Percentiles rank a stretch among this genome's conserved stretches.
Evolutionary conservation across 257 asterid genomes (phyloP).

Genomic region (Orobanche coerulescens): DNA sequence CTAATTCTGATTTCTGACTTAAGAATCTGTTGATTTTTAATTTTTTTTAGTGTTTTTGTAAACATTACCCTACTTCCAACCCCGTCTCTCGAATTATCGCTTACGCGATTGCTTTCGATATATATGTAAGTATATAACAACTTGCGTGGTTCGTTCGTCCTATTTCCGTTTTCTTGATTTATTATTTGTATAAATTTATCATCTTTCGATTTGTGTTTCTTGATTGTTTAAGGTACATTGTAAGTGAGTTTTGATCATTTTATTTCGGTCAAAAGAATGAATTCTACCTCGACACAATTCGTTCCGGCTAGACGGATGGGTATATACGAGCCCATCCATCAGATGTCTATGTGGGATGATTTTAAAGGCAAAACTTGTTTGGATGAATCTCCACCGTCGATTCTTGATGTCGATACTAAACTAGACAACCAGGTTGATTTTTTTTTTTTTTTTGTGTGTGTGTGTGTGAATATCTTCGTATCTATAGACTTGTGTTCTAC

Average conservation of each 20-base stretch:
- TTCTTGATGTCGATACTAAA: slow-evolving; percentile 55
- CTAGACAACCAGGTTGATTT: slow-evolving; percentile 57
- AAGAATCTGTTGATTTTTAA: background rate
- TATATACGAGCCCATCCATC: slow-evolving; percentile 75
- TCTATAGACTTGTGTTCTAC: background rate
- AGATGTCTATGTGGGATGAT: slow-evolving; percentile 82
- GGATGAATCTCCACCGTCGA: slow-evolving; percentile 44
- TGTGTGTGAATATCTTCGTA: background rate
- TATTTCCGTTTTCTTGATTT: background rate
- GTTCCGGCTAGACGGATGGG: slow-evolving; percentile 86
- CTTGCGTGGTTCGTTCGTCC: too few relatives aligned
- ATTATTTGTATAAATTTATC: too few relatives aligned
- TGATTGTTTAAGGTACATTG: background rate
- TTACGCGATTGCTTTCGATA: too few relatives aligned
- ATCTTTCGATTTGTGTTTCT: background rate
- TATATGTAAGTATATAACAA: too few relatives aligned
- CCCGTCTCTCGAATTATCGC: too few relatives aligned
- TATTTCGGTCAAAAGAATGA: slow-evolving; percentile 39
- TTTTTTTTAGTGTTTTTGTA: background rate
- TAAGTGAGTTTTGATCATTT: background rate
- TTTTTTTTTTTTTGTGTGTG: background rate
- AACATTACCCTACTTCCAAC: too few relatives aligned
- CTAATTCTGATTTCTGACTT: slow-evolving; percentile 4
- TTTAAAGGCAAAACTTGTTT: slow-evolving; percentile 53
- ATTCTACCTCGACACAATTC: slow-evolving; percentile 69